phyloP scores from a whole-genome alignment of 345 rosid genomes.

The Passiflora organensis region DNA sequence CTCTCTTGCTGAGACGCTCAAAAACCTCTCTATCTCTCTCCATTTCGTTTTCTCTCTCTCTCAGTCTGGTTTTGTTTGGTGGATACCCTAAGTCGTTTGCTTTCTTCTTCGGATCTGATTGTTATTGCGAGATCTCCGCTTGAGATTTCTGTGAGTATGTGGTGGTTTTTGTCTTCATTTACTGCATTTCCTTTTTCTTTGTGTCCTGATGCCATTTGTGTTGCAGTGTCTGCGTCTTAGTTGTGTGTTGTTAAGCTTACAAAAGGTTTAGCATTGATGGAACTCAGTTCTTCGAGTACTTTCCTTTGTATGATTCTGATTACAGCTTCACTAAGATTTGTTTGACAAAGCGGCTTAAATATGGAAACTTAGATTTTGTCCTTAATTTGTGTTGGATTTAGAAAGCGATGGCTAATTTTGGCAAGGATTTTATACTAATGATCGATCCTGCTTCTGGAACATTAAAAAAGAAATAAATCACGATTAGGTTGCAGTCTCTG shows the following conservation, averaged over 20 bases:
- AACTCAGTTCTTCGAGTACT: neutral
- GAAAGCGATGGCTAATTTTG: neutral
- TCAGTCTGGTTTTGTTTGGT: neutral
- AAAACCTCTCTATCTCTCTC: neutral
- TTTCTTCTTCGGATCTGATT: slow-evolving; percentile 8
- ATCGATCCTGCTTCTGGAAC: too few species aligned
- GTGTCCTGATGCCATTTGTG: too few species aligned
- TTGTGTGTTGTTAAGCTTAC: slow-evolving; percentile 4
- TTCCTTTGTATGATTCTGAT: slow-evolving; percentile 12
- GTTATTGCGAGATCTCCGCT: slow-evolving; percentile 7
- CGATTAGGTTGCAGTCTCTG: too few species aligned
- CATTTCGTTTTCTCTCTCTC: slow-evolving; percentile 5
- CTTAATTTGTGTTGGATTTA: too few species aligned
- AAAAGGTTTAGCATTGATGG: neutral
- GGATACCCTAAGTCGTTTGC: neutral
- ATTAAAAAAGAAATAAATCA: too few species aligned
- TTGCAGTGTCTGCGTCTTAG: too few species aligned
- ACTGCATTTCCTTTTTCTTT: neutral
- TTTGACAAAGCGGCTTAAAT: neutral
- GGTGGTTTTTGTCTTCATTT: neutral
- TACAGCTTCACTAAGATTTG: neutral
- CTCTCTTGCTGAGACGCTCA: neutral
- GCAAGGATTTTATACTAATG: too few species aligned
- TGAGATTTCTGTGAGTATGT: slow-evolving; percentile 14
- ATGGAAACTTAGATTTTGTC: too few species aligned